phyloP scores from a whole-genome alignment of 768 basidiomycete species.

The Pleurotus tuber-regium region DNA sequence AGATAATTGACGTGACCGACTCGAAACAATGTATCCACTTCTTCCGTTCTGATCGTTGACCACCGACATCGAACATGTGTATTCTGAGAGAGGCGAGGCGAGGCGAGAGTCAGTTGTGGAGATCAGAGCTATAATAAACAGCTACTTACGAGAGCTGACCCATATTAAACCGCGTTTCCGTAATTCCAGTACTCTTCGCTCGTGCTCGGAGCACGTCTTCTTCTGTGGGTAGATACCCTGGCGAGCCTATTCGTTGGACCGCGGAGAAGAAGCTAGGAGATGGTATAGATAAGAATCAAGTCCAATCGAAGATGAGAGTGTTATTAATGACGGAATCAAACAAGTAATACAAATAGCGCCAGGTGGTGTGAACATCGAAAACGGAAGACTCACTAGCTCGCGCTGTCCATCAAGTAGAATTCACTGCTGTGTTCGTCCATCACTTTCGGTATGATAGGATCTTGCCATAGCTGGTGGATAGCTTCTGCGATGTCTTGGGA shows the following conservation, averaged over 20 bases:
- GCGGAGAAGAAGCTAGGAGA: constrained; percentile 76
- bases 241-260: constrained; percentile 77
- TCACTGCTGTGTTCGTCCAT: constrained; percentile 61
- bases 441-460: constrained; percentile 57
- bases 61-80: constrained; percentile 78
- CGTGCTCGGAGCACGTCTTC: constrained; percentile 87
- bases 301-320: no score
- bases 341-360: no score
- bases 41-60: constrained; percentile 78
- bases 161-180: constrained; percentile 80
- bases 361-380: no score
- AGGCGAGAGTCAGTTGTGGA: background rate
- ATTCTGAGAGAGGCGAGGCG: constrained; percentile 31
- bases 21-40: constrained; percentile 79
- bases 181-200: constrained; percentile 87
- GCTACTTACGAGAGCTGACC: constrained; percentile 55
- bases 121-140: background rate
- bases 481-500: constrained; percentile 66
- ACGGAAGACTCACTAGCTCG: constrained; percentile 64
- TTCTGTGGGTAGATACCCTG: constrained; percentile 82
- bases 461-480: constrained; percentile 67
- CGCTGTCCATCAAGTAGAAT: constrained; percentile 96
- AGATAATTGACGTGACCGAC: constrained; percentile 60
- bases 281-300: no score
- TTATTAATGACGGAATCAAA: no score